Evolutionary conservation across 148 eudicot genomes (phyloP), one percentile per base, ranked within the genome.

Genomic region (Arbutus unedo): DNA sequence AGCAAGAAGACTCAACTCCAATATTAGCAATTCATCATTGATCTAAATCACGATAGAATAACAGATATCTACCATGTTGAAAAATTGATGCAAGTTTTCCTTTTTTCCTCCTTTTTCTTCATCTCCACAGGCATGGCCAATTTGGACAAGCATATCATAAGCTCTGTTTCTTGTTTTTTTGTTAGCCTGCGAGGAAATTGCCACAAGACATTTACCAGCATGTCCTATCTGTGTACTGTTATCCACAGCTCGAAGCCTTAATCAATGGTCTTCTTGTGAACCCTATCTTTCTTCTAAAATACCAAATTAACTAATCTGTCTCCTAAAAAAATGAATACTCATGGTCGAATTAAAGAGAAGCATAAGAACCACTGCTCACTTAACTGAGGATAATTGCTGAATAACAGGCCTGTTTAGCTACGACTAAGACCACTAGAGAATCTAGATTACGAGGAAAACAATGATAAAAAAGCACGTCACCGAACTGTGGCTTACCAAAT

Each of bases 81-180:
- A 97, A 86, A 90, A 86, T 72, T 91, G 92, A 45, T 81, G 90
- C 87, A 97, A 87, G 79, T 87, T 93, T 78, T 91, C 95, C 77
- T 83, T 90, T 78, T 85, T 88, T 60, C 95, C 99, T 72, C 92
- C 95, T 54, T 21, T 89, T 50, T 93, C 92, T 84, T 93, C 98
- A 78, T 97, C 96, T 66, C 86, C 95, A 83, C 90, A 92, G 80
- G 92, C 93, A 93, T 87, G 98, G 70, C 97, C 99, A 82, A 96
- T 97, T 87, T 94, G 94, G 85, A 97, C 96, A 62, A 97, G 88
- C 75, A 97, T 90, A 79, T 94, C 98, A 91, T 94, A 97, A 72
- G 99, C 98, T 86, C 92, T 89, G 81, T 93, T 97, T 80, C 99
- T 91, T 78, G 99, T 91, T 90, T 93, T 97, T 82, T 90, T 97